These are phyloP conservation scores for Aspergillus tanneri DNA, from an alignment of 2,329 filamentous ascomycete species.

Conservation along the genomic window DNA sequence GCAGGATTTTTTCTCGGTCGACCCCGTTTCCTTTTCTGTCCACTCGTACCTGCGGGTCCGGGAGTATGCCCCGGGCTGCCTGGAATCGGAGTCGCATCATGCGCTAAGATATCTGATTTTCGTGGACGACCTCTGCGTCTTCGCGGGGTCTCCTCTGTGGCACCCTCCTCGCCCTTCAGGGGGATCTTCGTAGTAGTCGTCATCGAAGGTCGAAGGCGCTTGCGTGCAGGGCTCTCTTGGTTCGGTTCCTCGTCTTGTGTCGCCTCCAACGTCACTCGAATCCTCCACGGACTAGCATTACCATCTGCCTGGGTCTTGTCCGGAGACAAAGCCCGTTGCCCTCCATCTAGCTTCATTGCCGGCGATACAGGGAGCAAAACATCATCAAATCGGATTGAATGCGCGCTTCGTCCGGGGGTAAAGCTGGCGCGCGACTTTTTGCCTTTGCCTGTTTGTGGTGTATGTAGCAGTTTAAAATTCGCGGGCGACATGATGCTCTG, in stretches of 20 bases:
- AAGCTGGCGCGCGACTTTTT: conserved; percentile 36
- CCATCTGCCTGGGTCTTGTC: conserved; percentile 39
- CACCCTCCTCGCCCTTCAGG: conserved; percentile 38
- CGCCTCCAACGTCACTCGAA: conserved; percentile 49
- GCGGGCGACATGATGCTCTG: conserved; percentile 42
- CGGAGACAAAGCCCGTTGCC: conserved; percentile 36
- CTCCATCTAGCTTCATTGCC: conserved; percentile 30
- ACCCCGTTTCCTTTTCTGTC: conserved; percentile 37
- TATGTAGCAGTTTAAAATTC: conserved; percentile 32
- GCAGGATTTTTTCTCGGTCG: conserved; percentile 41
- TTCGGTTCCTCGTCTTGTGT: conserved; percentile 44
- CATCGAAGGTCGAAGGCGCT: conserved; percentile 28
- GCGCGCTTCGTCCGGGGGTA: conserved; percentile 38
- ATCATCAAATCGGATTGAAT: conserved; percentile 45
- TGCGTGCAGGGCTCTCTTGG: conserved; percentile 33
- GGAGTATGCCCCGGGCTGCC: conserved; percentile 35
- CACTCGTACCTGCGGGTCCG: conserved; percentile 28
- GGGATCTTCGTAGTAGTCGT: conserved; percentile 44
- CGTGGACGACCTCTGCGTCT: conserved; percentile 44
- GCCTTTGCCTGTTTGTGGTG: conserved; percentile 27
- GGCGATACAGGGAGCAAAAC: conserved; percentile 43
- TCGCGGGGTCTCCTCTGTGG: conserved; percentile 39
- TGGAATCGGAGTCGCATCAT: conserved; percentile 36
- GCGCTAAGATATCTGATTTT: conserved; percentile 38
- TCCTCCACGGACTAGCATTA: conserved; percentile 49